Base-by-base conservation (phyloP, 2,329 filamentous ascomycete genomes). In the Chaetomiaceae sp. region DNA sequence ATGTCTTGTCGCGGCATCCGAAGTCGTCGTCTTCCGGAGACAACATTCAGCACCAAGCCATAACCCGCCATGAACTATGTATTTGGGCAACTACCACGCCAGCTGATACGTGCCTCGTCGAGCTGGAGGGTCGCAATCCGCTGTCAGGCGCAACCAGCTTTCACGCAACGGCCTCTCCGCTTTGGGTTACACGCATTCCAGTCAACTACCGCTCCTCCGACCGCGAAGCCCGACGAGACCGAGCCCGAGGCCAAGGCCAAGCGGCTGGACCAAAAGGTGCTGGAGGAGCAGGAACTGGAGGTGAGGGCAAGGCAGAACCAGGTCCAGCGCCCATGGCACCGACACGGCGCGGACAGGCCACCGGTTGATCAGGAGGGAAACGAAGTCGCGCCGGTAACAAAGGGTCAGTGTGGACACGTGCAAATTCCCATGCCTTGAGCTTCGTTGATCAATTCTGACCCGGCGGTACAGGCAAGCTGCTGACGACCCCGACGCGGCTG, bases 401-500 rank as follows among this genome's bases (percentile, higher is more conserved):
- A 69, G 60, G 72, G 72, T 69, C 55, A 6, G 48, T 37, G 14
- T 1, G 12, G 22, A 42, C 25, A 15, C 39, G n/a, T n/a, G n/a
- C n/a, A n/a, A n/a, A n/a, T n/a, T n/a, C n/a, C 39, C 34, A 5
- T 37, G 6, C 31, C 4, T 36, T 17, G 14, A 15, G 14, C 25
- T 44, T 31, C 17, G 2, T 3, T 11, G 5, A 8, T 4, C 7
- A 15, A 17, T 5, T 20, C 57, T 59, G 38, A 59, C 45, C 6
- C 12, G 1, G 9, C 1, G 29, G n/a, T 3, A 12, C 6, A 77
- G 87, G 89, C 19, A 90, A 90, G 66, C 79, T 95, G 2, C 72
- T 92, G 25, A 91, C 88, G 0, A 95, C 89, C 0, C 89, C 89
- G 0, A 90, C 87, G 0, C 80, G 88, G 2, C 81, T 92, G 53